A percentile compares a stretch with the other conserved stretches of the same genome.
phyloP scores from a whole-genome alignment of 257 asterid species.

The Paulownia fortunei region DNA sequence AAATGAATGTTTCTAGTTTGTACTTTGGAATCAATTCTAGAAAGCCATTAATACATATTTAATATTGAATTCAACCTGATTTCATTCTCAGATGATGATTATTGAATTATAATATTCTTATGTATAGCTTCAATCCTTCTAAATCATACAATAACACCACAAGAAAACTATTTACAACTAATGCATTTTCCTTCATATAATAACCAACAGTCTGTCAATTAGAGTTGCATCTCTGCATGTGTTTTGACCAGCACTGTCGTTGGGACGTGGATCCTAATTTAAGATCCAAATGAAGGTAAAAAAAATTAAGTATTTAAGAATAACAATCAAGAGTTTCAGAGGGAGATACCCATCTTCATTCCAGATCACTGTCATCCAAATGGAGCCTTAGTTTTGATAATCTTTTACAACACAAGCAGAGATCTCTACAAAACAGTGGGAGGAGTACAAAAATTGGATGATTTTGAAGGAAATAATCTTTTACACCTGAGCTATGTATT shows the following conservation, averaged over 20 bases:
- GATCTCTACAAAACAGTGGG: not conserved
- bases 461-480: not conserved
- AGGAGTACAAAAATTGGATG: not conserved
- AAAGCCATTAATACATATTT: not conserved
- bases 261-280: not conserved
- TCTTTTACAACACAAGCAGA: not conserved
- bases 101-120: not conserved
- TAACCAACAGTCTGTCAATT: not conserved
- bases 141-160: not conserved
- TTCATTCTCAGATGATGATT: not conserved
- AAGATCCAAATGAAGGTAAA: not conserved
- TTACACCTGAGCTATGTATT: not conserved
- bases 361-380: not conserved
- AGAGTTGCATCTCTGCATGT: not conserved
- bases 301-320: not conserved
- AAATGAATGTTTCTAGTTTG: not conserved
- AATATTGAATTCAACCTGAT: not conserved
- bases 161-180: not conserved
- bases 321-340: not conserved
- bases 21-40: not conserved
- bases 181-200: not conserved
- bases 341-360: not conserved
- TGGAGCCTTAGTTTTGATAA: not conserved
- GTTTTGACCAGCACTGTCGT: not conserved
- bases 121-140: not conserved